Base-by-base conservation (phyloP, 2,329 filamentous ascomycete species). In the Talaromyces verruculosus region DNA sequence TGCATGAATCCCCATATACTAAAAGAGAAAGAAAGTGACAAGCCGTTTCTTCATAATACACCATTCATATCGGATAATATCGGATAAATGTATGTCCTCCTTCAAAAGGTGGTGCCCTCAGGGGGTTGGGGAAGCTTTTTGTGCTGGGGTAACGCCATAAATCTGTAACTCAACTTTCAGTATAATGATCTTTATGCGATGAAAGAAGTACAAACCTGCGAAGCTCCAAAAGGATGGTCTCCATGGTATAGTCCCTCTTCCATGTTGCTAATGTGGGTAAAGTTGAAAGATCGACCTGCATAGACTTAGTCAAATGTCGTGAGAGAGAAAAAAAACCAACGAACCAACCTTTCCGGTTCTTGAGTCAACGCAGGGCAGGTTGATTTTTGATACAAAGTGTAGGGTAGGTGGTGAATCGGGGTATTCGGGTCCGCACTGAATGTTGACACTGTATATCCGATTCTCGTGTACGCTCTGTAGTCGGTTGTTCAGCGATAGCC, bases 371-470 rank as follows among this genome's bases (percentile, higher is more conserved):
- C 94, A 96, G 30, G 95, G 95, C n/a, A 98, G 87, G 82, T 98
- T 97, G 82, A 99, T 90, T 80, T 92, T 91, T 74, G 91, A 97
- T 73, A 95, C 88, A 80, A 99, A 99, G 75, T 94, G 89, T 74
- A 99, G 91, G 61, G 90, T 88, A 0, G 95, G 95, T 55, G 95
- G 95, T 68, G 87, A 84, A 77, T 97, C 93, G 62, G 95, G 95
- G 79, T 99, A 99, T 66, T 91, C 84, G 59, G 88, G 85, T 68
- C 93, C 93, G 83, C 95, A 99, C 83, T 96, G 90, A 83, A 99
- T 97, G 81, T 94, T 96, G 74, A 99, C 87, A 72, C 92, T 96
- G 85, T 99, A 99, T 82, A 99, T 99, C 75, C 95, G 91, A 82
- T 99, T 99, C 84, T 99, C 95, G 78, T 98, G 94, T 68, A 90